Base-by-base conservation (phyloP, 2,329 filamentous ascomycete species). In the Leptographium flavum region DNA sequence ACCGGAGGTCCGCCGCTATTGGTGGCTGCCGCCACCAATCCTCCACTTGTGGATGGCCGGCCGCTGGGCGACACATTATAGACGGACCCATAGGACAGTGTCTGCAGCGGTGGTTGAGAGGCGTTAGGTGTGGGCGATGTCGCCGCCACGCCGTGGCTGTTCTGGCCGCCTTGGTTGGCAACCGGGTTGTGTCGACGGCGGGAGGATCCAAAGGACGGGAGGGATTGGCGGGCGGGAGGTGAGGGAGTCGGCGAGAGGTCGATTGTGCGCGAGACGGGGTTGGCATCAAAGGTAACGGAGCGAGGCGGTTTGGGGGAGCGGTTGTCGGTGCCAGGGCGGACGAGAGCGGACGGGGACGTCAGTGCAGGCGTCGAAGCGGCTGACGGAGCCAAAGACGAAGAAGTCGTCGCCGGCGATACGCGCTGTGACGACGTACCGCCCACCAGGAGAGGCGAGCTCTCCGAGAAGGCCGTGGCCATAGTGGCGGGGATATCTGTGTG, bases 241-340 rank as follows among this genome's bases (percentile, higher is more conserved):
- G 48, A 45, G 3, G 39, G 22, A 5, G 43, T 42, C 3, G 49
- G 41, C 2, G 39, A 45, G 5, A 71, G 68, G 53, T 75, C 73
- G 55, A 79, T 72, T 17, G 75, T 78, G 50, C 71, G 70, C n/a
- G 73, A 69, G 39, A 79, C 71, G 32, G 77, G 75, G 50, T 81
- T 79, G 5, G 81, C 73, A 57, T 85, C 84, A 68, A 90, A 88
- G 14, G 83, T 87, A 56, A 90, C 84, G 54, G 70, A 83, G 52
- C 83, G 75, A 42, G 67, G 56, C 15, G 70, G 65, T 49, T 66
- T 69, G 11, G n/a, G n/a, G n/a, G 66, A 61, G 17, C 67, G 67
- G 35, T 49, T 44, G 32, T 60, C 56, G 36, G 57, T 27, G 54
- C 53, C 38, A 2, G 48, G 46, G 11, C 50, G 48, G 9, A 40